phyloP scores from a whole-genome alignment of 495 filamentous ascomycete species.

The Neurospora cerealis region DNA sequence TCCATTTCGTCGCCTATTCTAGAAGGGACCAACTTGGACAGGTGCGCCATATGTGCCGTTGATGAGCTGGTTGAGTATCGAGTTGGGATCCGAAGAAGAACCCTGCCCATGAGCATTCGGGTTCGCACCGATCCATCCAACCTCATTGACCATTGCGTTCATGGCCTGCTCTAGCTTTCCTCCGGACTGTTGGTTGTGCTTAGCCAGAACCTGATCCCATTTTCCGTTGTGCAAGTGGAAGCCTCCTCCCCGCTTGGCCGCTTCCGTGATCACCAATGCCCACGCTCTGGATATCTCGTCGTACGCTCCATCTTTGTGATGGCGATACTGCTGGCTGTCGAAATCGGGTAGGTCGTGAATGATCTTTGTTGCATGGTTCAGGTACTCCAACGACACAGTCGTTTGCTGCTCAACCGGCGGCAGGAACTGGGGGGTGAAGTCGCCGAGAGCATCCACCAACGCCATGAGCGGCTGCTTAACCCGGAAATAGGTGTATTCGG shows the following conservation, averaged over 20 bases:
- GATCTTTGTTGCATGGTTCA: constrained; percentile 81
- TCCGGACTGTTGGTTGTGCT: constrained; percentile 80
- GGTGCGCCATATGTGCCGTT: constrained; percentile 69
- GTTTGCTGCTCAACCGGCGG: constrained; percentile 81
- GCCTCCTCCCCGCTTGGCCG: constrained; percentile 81
- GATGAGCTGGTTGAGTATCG: constrained; percentile 69
- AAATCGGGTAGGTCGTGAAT: constrained; percentile 83
- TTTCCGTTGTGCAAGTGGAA: constrained; percentile 84
- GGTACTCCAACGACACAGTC: constrained; percentile 66
- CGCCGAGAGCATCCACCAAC: constrained; percentile 79
- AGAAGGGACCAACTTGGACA: constrained; percentile 68
- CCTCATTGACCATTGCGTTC: constrained; percentile 57
- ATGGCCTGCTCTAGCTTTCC: constrained; percentile 77
- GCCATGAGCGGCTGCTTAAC: constrained; percentile 71
- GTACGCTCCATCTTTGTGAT: constrained; percentile 89
- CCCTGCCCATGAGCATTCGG: constrained; percentile 25
- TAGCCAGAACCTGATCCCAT: constrained; percentile 82
- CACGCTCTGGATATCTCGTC: constrained; percentile 92
- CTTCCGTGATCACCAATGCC: constrained; percentile 85
- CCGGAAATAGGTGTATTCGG: constrained; percentile 92
- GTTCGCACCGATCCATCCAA: constrained; percentile 66
- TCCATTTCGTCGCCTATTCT: constrained; percentile 2
- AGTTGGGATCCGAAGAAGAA: constrained; percentile 45
- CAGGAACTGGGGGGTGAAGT: constrained; percentile 92
- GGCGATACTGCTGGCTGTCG: constrained; percentile 73